phyloP scores from a whole-genome alignment of 1,284 basidiomycete species.

The Tausonia pullulans region DNA sequence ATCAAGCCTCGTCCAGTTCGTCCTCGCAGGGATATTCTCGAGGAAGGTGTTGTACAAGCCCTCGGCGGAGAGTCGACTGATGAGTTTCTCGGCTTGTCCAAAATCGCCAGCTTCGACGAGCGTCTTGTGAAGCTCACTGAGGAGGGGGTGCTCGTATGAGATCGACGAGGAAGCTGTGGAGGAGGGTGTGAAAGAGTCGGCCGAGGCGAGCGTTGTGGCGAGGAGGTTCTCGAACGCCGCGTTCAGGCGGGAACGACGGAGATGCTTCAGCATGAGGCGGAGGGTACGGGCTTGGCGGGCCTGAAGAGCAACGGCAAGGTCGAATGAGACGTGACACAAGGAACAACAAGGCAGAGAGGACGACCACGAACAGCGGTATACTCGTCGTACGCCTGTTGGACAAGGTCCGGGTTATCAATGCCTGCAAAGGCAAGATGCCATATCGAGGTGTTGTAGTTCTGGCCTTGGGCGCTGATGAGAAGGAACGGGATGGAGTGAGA shows the following conservation, averaged over 20 bases:
- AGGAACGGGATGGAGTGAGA: no score
- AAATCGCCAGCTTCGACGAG: slow-evolving; percentile 1
- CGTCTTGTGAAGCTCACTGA: slow-evolving; percentile 1
- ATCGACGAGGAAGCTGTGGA: neutral
- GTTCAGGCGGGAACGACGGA: slow-evolving; percentile 1
- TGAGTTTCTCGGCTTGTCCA: neutral
- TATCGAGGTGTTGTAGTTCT: slow-evolving; percentile 11
- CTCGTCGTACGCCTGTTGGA: no score
- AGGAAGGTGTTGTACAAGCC: slow-evolving; percentile 6
- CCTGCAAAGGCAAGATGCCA: neutral
- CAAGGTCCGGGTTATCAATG: no score
- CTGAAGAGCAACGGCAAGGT: neutral
- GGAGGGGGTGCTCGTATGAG: slow-evolving; percentile 4
- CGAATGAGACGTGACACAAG: no score
- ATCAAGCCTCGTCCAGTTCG: slow-evolving; percentile 3
- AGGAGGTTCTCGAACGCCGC: slow-evolving; percentile 1
- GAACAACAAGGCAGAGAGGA: no score
- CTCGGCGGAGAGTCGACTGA: neutral
- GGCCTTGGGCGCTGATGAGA: slow-evolving; percentile 4
- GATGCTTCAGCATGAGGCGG: slow-evolving; percentile 9
- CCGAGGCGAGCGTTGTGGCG: neutral
- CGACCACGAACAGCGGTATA: neutral
- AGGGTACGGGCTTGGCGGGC: slow-evolving; percentile 4
- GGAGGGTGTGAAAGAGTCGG: neutral
- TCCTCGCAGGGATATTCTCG: neutral